Conservation (phyloP, 1,139 yeast genomes). For the Yamadazyma buinensis region DNA sequence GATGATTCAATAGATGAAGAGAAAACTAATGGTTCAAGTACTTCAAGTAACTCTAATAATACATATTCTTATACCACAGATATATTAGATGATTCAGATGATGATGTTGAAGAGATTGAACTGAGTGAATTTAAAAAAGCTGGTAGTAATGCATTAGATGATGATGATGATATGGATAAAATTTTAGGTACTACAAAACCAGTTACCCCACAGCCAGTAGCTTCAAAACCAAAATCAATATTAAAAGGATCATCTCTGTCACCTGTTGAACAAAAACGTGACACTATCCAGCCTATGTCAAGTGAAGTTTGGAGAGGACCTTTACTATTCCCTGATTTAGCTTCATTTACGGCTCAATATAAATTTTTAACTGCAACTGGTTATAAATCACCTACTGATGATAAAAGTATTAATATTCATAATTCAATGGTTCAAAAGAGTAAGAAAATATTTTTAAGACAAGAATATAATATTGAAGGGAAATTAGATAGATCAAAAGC, state of each 20-base stretch:
- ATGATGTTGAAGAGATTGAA: slow-evolving; percentile 10
- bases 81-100: slow-evolving; percentile 13
- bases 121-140: neutral
- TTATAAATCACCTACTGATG: slow-evolving; percentile 24
- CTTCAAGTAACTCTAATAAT: neutral
- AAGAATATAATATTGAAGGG: slow-evolving; percentile 55
- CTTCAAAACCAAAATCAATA: slow-evolving; percentile 4
- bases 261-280: neutral
- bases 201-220: no score
- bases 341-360: slow-evolving; percentile 43
- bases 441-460: slow-evolving; percentile 26
- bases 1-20: neutral
- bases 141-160: slow-evolving; percentile 11
- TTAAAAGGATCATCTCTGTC: slow-evolving; percentile 1
- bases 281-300: no score
- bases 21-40: neutral
- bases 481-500: slow-evolving; percentile 54
- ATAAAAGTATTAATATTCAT: slow-evolving; percentile 18
- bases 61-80: slow-evolving; percentile 7
- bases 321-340: slow-evolving; percentile 53
- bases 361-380: slow-evolving; percentile 39
- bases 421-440: slow-evolving; percentile 26
- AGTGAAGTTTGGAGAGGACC: slow-evolving; percentile 51
- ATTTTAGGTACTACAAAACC: slow-evolving; percentile 6
- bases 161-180: slow-evolving; percentile 21